Conservation (phyloP, 768 basidiomycete species). For the Boletus insuetus region DNA sequence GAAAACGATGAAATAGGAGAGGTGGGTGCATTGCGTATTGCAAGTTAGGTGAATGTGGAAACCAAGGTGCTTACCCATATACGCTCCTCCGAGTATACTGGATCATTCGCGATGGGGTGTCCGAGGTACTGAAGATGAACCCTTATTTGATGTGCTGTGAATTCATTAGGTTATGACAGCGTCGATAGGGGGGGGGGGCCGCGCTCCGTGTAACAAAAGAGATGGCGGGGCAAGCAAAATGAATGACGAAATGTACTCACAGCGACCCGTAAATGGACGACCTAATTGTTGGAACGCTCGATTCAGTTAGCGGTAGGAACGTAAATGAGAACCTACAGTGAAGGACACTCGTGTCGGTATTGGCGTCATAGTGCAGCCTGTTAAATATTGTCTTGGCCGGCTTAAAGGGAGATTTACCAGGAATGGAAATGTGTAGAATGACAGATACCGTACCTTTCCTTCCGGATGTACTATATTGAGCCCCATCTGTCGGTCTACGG, state of each 20-base stretch:
- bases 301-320: not conserved
- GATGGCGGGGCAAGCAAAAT: not conserved
- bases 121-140: constrained; percentile 97
- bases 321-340: constrained; percentile 52
- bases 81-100: constrained; percentile 78
- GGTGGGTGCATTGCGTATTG: not conserved
- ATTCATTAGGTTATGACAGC: constrained; percentile 3
- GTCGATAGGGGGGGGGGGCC: not conserved
- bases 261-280: constrained; percentile 87
- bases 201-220: not conserved
- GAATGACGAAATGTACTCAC: constrained; percentile 45
- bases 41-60: not conserved
- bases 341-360: constrained; percentile 82
- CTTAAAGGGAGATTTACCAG: constrained; percentile 37
- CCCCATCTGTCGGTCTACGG: constrained; percentile 95
- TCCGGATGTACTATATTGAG: constrained; percentile 94
- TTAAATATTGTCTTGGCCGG: constrained; percentile 87
- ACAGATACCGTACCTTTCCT: constrained; percentile 64
- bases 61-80: constrained; percentile 60
- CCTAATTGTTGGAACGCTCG: constrained; percentile 42
- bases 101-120: constrained; percentile 92
- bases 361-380: constrained; percentile 73
- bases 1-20: not conserved
- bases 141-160: constrained; percentile 89
- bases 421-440: not conserved